Evolutionary conservation across 257 asterid genomes (phyloP).

Genomic region (Salvia rosmarinus): DNA sequence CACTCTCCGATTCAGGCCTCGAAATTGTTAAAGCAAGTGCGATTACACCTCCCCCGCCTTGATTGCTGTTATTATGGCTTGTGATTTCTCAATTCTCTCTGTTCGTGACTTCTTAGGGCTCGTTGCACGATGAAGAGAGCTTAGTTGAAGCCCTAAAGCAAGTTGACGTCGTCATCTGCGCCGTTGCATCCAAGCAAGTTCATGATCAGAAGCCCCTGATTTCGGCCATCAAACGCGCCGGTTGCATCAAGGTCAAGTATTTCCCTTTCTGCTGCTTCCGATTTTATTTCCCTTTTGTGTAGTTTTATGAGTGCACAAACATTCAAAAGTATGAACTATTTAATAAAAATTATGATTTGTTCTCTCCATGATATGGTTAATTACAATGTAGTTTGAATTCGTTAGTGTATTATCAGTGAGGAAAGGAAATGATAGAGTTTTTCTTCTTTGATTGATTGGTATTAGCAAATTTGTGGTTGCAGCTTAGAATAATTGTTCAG

Average conservation of each 20-base stretch:
- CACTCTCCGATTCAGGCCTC: conserved; percentile 59
- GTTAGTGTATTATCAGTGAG: not conserved
- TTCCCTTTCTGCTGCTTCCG: not conserved
- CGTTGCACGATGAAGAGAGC: conserved; percentile 70
- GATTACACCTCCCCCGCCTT: not conserved
- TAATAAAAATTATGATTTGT: not conserved
- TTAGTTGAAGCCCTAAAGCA: conserved; percentile 60
- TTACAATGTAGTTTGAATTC: not conserved
- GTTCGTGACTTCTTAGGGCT: conserved; percentile 53
- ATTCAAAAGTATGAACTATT: not conserved
- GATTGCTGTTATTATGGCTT: not conserved
- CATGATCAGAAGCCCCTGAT: conserved; percentile 76
- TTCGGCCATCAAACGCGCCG: conserved; percentile 69
- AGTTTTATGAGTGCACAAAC: too few relatives aligned
- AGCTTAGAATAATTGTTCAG: not conserved
- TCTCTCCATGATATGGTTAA: not conserved
- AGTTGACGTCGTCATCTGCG: conserved; percentile 86
- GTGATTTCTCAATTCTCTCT: not conserved
- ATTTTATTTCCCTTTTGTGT: not conserved
- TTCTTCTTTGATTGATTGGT: not conserved
- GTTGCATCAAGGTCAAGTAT: conserved; percentile 71
- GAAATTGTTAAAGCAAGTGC: conserved; percentile 50
- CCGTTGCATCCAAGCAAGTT: conserved; percentile 73
- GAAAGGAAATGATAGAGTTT: not conserved
- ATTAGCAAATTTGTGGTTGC: not conserved